These are phyloP conservation scores for Santalum album DNA, from an alignment of 164 flowering plant species.

Conservation along the genomic window DNA sequence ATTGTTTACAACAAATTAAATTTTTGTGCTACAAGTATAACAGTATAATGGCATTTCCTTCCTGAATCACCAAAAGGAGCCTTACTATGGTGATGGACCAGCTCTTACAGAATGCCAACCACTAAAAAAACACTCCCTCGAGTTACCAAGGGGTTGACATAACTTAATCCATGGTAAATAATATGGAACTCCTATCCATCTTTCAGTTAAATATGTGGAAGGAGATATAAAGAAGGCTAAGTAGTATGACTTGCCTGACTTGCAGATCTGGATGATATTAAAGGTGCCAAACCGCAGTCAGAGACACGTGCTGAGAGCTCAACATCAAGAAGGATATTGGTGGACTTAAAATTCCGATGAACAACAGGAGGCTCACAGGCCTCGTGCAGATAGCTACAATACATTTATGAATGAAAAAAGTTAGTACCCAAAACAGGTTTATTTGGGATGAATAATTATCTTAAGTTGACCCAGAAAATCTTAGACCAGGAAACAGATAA, in stretches of 20 bases:
- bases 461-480: background rate
- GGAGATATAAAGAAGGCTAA: background rate
- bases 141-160: too few species aligned
- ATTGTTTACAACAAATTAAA: too few species aligned
- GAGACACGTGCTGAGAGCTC: slow-evolving; percentile 64
- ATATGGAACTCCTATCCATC: too few species aligned
- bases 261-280: slow-evolving; percentile 57
- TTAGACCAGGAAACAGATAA: too few species aligned
- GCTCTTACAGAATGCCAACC: too few species aligned
- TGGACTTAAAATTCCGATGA: slow-evolving; percentile 79
- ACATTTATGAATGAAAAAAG: slow-evolving; percentile 1
- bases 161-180: too few species aligned
- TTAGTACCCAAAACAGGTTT: too few species aligned
- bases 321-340: slow-evolving; percentile 84
- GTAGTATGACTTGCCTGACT: slow-evolving; percentile 55
- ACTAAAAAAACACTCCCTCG: too few species aligned
- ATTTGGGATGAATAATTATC: background rate
- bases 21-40: too few species aligned
- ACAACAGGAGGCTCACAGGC: slow-evolving; percentile 74
- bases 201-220: background rate
- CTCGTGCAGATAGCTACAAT: slow-evolving; percentile 84
- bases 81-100: too few species aligned
- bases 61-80: too few species aligned
- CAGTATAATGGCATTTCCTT: too few species aligned
- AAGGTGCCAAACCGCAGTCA: slow-evolving; percentile 83